These are phyloP conservation scores for Stentor coeruleus DNA, from an alignment of 73 alveolate genomes.

Conservation along the genomic window DNA sequence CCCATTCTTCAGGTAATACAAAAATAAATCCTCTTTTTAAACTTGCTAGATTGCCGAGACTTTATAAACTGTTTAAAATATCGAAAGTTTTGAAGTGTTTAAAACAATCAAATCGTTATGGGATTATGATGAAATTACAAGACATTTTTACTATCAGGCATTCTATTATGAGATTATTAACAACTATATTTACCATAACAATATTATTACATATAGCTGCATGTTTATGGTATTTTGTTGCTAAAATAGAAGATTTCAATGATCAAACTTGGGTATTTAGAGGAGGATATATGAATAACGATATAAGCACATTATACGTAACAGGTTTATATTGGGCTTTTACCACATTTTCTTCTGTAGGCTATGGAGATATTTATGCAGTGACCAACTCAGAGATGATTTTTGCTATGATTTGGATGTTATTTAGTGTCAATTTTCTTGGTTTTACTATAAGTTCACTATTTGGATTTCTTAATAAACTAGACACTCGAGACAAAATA, in stretches of 20 bases:
- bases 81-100: conserved; percentile 34
- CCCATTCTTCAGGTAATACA: neutral
- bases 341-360: conserved; percentile 70
- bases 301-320: conserved; percentile 28
- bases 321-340: conserved; percentile 69
- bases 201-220: conserved; percentile 76
- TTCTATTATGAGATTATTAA: conserved; percentile 59
- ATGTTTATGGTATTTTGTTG: conserved; percentile 76
- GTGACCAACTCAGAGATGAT: conserved; percentile 43
- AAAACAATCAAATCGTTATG: conserved; percentile 22
- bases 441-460: conserved; percentile 65
- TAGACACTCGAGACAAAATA: conserved; percentile 33
- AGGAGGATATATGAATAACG: conserved; percentile 37
- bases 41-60: conserved; percentile 49
- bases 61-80: conserved; percentile 46
- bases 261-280: conserved; percentile 90
- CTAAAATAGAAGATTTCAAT: conserved; percentile 65
- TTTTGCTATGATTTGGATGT: conserved; percentile 61
- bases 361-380: conserved; percentile 75
- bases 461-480: conserved; percentile 40
- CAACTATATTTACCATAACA: conserved; percentile 53
- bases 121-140: conserved; percentile 20
- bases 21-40: conserved; percentile 18
- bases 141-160: conserved; percentile 55
- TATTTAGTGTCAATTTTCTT: conserved; percentile 68